These are phyloP conservation scores for Proliferodiscus dingleyae DNA, from an alignment of 2,329 filamentous ascomycete species.

Conservation along the genomic window DNA sequence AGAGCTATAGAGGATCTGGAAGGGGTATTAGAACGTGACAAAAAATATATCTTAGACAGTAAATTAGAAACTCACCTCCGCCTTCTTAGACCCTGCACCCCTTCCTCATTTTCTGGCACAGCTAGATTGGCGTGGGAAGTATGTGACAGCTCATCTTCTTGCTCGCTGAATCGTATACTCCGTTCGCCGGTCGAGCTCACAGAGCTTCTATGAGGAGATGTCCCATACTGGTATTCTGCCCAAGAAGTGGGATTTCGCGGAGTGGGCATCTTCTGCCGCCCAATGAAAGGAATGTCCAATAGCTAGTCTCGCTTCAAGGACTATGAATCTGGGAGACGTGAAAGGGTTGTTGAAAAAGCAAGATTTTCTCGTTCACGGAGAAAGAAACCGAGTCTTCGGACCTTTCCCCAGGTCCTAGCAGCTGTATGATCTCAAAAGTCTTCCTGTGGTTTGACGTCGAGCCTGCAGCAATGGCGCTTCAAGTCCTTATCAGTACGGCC, in stretches of 20 bases:
- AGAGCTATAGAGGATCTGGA: slow-evolving; percentile 55
- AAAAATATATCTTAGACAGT: background rate
- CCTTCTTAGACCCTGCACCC: slow-evolving; percentile 24
- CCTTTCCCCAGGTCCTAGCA: background rate
- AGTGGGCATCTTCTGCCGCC: background rate
- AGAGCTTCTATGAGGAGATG: slow-evolving; percentile 26
- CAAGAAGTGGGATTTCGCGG: slow-evolving; percentile 28
- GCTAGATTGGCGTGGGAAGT: slow-evolving; percentile 15
- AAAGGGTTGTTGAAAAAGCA: too few relatives aligned
- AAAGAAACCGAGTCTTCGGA: background rate
- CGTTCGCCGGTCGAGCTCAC: slow-evolving; percentile 25
- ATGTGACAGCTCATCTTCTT: slow-evolving; percentile 15
- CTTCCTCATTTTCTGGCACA: slow-evolving; percentile 10
- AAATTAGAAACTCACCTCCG: slow-evolving; percentile 20
- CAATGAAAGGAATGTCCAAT: too few relatives aligned
- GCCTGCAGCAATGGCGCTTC: too few relatives aligned
- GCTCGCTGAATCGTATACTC: slow-evolving; percentile 28
- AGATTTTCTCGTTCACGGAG: too few relatives aligned
- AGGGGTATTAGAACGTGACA: slow-evolving; percentile 8
- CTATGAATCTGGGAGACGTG: too few relatives aligned
- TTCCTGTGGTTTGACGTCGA: background rate
- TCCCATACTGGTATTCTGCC: slow-evolving; percentile 33
- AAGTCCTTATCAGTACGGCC: too few relatives aligned
- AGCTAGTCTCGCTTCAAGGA: too few relatives aligned
- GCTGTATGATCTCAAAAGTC: background rate